Evolutionary conservation across 2,329 filamentous ascomycete genomes (phyloP).

Genomic region (Diplocarpon rosae): DNA sequence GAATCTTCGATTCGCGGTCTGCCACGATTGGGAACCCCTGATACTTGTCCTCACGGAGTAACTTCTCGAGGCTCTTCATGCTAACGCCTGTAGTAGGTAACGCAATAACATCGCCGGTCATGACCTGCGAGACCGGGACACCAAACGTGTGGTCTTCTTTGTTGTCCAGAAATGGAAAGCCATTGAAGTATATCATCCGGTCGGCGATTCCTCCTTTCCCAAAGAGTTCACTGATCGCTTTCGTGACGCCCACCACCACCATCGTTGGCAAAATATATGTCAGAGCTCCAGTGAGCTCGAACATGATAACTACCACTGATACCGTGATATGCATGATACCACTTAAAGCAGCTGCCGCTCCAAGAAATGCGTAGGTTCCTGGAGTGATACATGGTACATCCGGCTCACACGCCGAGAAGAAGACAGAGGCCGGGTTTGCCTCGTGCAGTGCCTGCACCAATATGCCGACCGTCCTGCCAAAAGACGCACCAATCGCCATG

Average conservation of each 20-base stretch:
- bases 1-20: slow-evolving; percentile 53
- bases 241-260: slow-evolving; percentile 97
- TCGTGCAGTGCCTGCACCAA: slow-evolving; percentile 85
- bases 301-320: slow-evolving; percentile 98
- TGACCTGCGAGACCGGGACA: slow-evolving; percentile 81
- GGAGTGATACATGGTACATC: slow-evolving; percentile 95
- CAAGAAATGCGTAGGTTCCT: slow-evolving; percentile 91
- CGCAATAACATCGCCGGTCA: slow-evolving; percentile 66
- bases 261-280: slow-evolving; percentile 97
- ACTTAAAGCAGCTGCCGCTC: slow-evolving; percentile 80
- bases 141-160: slow-evolving; percentile 97
- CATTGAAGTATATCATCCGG: slow-evolving; percentile 97
- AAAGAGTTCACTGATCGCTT: slow-evolving; percentile 81
- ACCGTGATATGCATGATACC: slow-evolving; percentile 98
- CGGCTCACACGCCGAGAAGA: slow-evolving; percentile 81
- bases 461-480: slow-evolving; percentile 89
- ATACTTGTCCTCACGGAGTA: slow-evolving; percentile 69
- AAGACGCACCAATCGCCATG: slow-evolving; percentile 93
- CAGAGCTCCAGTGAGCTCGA: slow-evolving; percentile 91
- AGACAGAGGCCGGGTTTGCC: slow-evolving; percentile 66
- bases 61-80: slow-evolving; percentile 63
- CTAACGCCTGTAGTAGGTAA: slow-evolving; percentile 66
- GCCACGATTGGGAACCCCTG: slow-evolving; percentile 92
- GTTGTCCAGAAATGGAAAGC: slow-evolving; percentile 91
- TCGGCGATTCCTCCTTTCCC: slow-evolving; percentile 96